A percentile compares a stretch with the other conserved stretches of the same genome.
Evolutionary conservation across 2,329 filamentous ascomycete species (phyloP).

Genomic region (Phyllosticta citribraziliensis): DNA sequence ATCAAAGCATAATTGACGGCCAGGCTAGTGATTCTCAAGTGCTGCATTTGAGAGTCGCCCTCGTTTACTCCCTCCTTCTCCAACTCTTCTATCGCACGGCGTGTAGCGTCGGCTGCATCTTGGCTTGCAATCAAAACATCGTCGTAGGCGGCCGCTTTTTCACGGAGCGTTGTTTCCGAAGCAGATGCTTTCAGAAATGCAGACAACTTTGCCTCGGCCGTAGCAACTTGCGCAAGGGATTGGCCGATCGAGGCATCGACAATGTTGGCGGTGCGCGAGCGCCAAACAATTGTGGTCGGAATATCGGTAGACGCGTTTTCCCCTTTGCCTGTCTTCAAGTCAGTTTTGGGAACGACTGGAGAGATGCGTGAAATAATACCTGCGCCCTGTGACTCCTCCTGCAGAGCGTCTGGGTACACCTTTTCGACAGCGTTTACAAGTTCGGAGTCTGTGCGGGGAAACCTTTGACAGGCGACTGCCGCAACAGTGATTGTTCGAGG

Average conservation of each 20-base stretch:
- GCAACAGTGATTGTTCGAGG: conserved; percentile 75
- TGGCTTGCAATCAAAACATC: conserved; percentile 83
- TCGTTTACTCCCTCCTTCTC: conserved; percentile 72
- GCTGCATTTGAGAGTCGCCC: conserved; percentile 80
- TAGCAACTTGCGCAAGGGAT: conserved; percentile 60
- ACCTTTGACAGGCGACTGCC: conserved; percentile 67
- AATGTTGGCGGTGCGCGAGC: conserved; percentile 73
- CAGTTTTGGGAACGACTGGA: background rate
- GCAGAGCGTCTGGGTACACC: conserved; percentile 47
- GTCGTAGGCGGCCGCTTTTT: conserved; percentile 81
- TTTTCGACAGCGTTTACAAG: conserved; percentile 60
- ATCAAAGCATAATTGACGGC: conserved; percentile 92
- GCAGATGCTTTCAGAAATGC: conserved; percentile 35
- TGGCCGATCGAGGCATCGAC: conserved; percentile 89
- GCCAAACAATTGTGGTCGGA: conserved; percentile 74
- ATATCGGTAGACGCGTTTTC: conserved; percentile 38
- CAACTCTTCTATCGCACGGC: conserved; percentile 85
- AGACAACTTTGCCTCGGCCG: conserved; percentile 43
- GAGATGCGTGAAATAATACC: conserved; percentile 25
- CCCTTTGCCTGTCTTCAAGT: conserved; percentile 11
- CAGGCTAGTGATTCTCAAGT: conserved; percentile 82
- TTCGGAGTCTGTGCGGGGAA: conserved; percentile 54
- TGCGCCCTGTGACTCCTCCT: conserved; percentile 39
- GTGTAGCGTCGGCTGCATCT: conserved; percentile 87
- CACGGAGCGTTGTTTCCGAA: conserved; percentile 42